phyloP scores from a whole-genome alignment of 192 early-diverging fungal species.

The Entomortierella lignicola region DNA sequence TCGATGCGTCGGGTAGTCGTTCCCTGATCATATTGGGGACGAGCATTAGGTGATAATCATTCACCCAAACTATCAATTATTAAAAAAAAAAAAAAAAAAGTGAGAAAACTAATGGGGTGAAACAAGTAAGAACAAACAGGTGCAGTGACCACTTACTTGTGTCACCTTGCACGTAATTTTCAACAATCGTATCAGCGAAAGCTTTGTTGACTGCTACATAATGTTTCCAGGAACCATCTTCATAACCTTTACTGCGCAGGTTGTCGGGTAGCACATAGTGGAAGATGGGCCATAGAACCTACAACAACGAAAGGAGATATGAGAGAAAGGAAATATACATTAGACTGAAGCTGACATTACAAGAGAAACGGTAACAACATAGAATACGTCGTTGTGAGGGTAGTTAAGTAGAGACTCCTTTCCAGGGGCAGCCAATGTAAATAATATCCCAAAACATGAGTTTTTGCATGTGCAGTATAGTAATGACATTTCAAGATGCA shows the following conservation, averaged over 20 bases:
- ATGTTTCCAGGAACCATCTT: conserved; percentile 83
- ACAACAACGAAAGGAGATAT: conserved; percentile 14
- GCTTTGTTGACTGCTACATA: conserved; percentile 85
- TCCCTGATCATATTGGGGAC: conserved; percentile 89
- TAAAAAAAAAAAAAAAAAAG: background rate
- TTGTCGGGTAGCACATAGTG: conserved; percentile 95
- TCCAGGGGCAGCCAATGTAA: too few species aligned
- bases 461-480: too few species aligned
- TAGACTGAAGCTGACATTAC: too few species aligned
- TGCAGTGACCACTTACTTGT: conserved; percentile 70
- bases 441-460: too few species aligned
- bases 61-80: conserved; percentile 83
- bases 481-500: too few species aligned
- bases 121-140: background rate
- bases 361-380: too few species aligned
- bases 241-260: conserved; percentile 81
- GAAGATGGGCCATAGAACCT: conserved; percentile 96
- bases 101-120: too few species aligned
- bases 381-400: too few species aligned
- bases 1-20: conserved; percentile 84
- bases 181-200: conserved; percentile 87
- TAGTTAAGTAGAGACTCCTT: too few species aligned
- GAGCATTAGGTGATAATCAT: conserved; percentile 98
- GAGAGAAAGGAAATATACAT: background rate
- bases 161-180: conserved; percentile 84